Evolutionary conservation across 495 filamentous ascomycete species (phyloP), one percentile per base, ranked within the genome.

Genomic region (Podospora anserina): DNA sequence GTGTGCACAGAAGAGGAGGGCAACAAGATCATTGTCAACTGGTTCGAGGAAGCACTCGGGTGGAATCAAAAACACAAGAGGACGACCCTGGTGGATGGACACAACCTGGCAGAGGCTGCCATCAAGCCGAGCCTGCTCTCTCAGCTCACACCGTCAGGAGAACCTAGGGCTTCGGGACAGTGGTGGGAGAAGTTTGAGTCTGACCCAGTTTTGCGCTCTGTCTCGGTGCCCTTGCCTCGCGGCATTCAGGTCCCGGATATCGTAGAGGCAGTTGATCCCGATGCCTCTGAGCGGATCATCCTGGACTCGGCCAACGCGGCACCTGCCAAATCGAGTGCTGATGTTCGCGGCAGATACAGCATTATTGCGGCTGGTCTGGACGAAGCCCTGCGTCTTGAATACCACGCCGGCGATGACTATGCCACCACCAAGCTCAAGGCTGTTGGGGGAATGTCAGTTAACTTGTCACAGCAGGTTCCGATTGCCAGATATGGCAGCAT

Each of bases 1-100:
- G 90, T 96, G 70, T 97, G 94, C 74, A 96, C 95, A 4, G 87
- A 87, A 62, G 72, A 81, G n/a, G 85, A 87, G 34, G 91, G 92
- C 34, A 84, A 82, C 28, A 76, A 80, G 49, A 81, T 97, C 34
- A 82, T 97, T 28, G 72, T 78, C 58, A 92, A 91, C 69, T 99
- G 94, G 92, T 97, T 93, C 84, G 72, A 65, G 4, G 74, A 83
- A 69, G 88, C 88, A 4, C 68, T 78, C 65, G 68, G 67, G 62
- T 92, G 88, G 89, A 88, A 85, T 65, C 23, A 68, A 34, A 54
- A 60, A 4, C 49, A 39, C 4, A 74, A 74, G 56, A 72, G 78
- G 66, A 70, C 60, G 15, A 69, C 68, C 39, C 62, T 76, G 28
- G 19, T 69, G 18, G 77, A 75, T 19, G 66, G 65, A 13, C 64